Conservation (phyloP, 1,139 yeast species). For the Geotrichum restrictum region DNA sequence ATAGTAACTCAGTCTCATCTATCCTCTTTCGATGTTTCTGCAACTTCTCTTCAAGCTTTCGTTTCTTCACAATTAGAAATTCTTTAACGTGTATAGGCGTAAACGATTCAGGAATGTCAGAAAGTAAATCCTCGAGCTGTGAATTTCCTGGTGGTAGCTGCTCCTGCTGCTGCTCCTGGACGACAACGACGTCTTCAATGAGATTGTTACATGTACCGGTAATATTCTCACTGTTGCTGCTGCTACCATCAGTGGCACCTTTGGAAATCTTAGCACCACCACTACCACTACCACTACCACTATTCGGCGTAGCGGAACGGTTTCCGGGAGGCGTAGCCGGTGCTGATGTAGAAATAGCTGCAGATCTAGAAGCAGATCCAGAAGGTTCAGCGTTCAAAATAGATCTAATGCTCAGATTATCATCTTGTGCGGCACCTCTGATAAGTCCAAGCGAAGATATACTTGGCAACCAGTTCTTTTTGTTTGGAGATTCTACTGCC, state of each 20-base stretch:
- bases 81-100: constrained; percentile 16
- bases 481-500: not conserved
- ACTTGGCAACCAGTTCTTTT: constrained; percentile 14
- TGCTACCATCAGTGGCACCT: no score
- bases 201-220: no score
- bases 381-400: constrained; percentile 18
- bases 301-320: not conserved
- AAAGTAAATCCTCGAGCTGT: constrained; percentile 19
- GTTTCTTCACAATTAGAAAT: constrained; percentile 20
- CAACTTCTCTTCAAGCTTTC: constrained; percentile 21
- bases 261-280: no score
- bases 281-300: no score
- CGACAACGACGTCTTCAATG: no score
- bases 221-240: no score
- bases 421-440: not conserved
- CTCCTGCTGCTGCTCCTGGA: no score
- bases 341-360: not conserved
- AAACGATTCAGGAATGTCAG: constrained; percentile 21
- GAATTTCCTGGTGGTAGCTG: not conserved
- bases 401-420: constrained; percentile 20
- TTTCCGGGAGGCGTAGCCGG: not conserved
- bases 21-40: constrained; percentile 13
- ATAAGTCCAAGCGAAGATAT: constrained; percentile 15
- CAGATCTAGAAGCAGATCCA: not conserved
- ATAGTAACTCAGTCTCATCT: constrained; percentile 18